phyloP scores from a whole-genome alignment of 805 yeast species.

The Wickerhamiella spandovensis region DNA sequence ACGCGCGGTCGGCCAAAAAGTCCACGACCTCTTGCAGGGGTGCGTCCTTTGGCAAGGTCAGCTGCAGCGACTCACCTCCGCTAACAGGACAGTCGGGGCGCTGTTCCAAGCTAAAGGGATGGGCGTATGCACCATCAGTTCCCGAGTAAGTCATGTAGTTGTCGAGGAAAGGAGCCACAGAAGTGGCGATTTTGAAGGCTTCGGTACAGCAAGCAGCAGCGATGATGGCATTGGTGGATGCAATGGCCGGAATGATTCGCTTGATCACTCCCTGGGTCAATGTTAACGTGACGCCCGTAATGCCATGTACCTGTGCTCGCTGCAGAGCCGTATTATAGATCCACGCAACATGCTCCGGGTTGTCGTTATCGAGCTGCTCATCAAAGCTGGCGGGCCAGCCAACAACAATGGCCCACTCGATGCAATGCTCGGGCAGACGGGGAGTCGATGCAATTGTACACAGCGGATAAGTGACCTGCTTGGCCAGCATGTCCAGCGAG shows the following conservation, averaged over 20 bases:
- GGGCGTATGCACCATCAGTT: slow-evolving; percentile 61
- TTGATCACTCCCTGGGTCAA: slow-evolving; percentile 80
- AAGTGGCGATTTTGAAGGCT: slow-evolving; percentile 64
- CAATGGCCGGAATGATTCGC: slow-evolving; percentile 85
- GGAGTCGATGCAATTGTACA: slow-evolving; percentile 94
- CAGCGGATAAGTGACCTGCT: slow-evolving; percentile 60
- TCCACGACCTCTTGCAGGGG: slow-evolving; percentile 34
- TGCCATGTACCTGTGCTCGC: slow-evolving; percentile 54
- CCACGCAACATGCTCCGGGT: slow-evolving; percentile 50
- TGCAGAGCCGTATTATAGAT: slow-evolving; percentile 39
- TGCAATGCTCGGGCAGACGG: slow-evolving; percentile 86
- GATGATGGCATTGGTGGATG: slow-evolving; percentile 83
- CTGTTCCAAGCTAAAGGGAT: slow-evolving; percentile 51
- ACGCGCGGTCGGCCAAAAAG: slow-evolving; percentile 21
- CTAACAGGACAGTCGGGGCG: slow-evolving; percentile 65
- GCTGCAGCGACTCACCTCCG: slow-evolving; percentile 29
- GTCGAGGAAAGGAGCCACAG: slow-evolving; percentile 48
- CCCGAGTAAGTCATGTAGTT: slow-evolving; percentile 87
- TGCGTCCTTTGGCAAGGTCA: slow-evolving; percentile 15
- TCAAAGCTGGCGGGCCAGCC: slow-evolving; percentile 45
- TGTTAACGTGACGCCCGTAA: slow-evolving; percentile 54
- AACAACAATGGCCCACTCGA: slow-evolving; percentile 74
- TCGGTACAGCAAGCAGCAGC: slow-evolving; percentile 86
- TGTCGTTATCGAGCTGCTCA: slow-evolving; percentile 51
- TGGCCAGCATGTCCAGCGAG: slow-evolving; percentile 54